phyloP scores from a whole-genome alignment of 768 basidiomycete genomes.

The Calocera viscosa region DNA sequence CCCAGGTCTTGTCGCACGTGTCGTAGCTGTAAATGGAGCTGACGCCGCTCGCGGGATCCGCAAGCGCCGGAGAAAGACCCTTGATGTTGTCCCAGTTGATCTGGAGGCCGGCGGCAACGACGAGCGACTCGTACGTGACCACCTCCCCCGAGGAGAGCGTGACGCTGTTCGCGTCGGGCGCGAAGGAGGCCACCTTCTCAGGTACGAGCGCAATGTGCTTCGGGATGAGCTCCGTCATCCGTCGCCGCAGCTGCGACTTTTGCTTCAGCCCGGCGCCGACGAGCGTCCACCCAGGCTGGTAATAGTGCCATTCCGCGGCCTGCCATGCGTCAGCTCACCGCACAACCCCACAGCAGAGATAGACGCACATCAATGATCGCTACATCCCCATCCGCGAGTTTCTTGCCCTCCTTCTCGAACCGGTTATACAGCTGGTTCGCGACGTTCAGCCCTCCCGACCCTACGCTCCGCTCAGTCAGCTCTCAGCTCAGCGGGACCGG shows the following conservation, averaged over 20 bases:
- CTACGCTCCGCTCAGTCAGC: slow-evolving; percentile 30
- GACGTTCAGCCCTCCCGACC: slow-evolving; percentile 66
- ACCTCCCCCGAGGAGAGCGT: slow-evolving; percentile 57
- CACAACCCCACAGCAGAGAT: not conserved
- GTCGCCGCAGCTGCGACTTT: slow-evolving; percentile 50
- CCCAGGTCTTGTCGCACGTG: slow-evolving; percentile 81
- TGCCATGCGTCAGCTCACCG: slow-evolving; percentile 11
- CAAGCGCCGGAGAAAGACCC: slow-evolving; percentile 55
- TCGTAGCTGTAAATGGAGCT: slow-evolving; percentile 87
- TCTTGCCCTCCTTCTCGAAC: slow-evolving; percentile 57
- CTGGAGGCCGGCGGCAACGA: slow-evolving; percentile 82
- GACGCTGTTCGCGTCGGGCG: slow-evolving; percentile 60
- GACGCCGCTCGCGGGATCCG: slow-evolving; percentile 66
- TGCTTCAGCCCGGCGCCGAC: slow-evolving; percentile 74
- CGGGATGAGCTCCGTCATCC: slow-evolving; percentile 61
- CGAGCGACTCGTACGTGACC: slow-evolving; percentile 69
- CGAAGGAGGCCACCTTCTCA: slow-evolving; percentile 60
- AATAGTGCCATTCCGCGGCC: slow-evolving; percentile 67
- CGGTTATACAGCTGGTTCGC: slow-evolving; percentile 80
- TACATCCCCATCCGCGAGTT: slow-evolving; percentile 61
- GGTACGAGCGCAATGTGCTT: slow-evolving; percentile 55
- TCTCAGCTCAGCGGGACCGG: not conserved
- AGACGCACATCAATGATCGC: slow-evolving; percentile 54
- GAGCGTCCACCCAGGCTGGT: slow-evolving; percentile 95
- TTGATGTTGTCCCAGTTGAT: slow-evolving; percentile 75